Evolutionary conservation across 768 basidiomycete species (phyloP).

Genomic region (Pulveroboletus ravenelii): DNA sequence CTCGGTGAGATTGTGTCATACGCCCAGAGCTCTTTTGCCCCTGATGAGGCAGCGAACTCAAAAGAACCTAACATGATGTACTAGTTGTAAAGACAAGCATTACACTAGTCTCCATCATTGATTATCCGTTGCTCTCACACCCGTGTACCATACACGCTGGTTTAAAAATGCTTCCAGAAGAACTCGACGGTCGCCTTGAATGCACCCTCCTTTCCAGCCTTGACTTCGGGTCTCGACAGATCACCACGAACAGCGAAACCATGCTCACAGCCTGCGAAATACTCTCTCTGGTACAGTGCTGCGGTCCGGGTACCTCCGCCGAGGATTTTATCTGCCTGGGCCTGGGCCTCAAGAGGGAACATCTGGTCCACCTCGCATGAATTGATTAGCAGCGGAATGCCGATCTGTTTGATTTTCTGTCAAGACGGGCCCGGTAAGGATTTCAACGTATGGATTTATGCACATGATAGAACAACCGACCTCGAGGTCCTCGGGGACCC

Average conservation of each 20-base stretch:
- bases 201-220: constrained; percentile 57
- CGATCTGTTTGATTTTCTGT: constrained; percentile 47
- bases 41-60: too few relatives aligned
- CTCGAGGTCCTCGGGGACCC: constrained; percentile 48
- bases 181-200: constrained; percentile 50
- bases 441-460: background rate
- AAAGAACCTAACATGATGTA: too few relatives aligned
- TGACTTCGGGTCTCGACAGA: constrained; percentile 43
- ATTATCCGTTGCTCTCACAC: too few relatives aligned
- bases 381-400: constrained; percentile 63
- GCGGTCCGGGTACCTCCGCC: constrained; percentile 42
- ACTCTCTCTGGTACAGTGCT: constrained; percentile 32
- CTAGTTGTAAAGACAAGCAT: too few relatives aligned
- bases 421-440: background rate
- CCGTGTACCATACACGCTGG: too few relatives aligned
- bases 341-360: constrained; percentile 47
- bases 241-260: constrained; percentile 56
- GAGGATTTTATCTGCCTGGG: constrained; percentile 46
- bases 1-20: too few relatives aligned
- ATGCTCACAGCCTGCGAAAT: constrained; percentile 40
- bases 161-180: constrained; percentile 37
- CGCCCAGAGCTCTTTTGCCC: too few relatives aligned
- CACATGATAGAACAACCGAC: constrained; percentile 26
- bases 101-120: too few relatives aligned
- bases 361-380: constrained; percentile 49